Evolutionary conservation across 2,329 filamentous ascomycete species (phyloP).

Genomic region (Torrubiellomyces zombiae): DNA sequence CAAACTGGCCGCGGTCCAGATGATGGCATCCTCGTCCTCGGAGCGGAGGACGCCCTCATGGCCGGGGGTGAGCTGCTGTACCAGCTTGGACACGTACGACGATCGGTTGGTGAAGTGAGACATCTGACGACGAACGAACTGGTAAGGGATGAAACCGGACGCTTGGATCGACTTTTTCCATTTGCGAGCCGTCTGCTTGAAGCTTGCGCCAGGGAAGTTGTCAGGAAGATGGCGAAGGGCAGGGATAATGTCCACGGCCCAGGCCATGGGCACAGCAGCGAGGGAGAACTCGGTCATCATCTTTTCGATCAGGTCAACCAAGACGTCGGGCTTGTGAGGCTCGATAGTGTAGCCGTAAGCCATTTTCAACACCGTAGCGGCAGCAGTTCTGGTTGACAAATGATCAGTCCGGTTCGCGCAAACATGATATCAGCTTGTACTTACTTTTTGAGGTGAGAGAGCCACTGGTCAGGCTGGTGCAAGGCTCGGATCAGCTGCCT

Average conservation of each 20-base stretch:
- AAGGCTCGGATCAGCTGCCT: constrained; percentile 26
- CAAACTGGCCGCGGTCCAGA: constrained; percentile 1
- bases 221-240: constrained; percentile 13
- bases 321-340: constrained; percentile 11
- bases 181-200: constrained; percentile 12
- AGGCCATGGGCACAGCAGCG: constrained; percentile 13
- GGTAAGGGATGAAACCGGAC: constrained; percentile 12
- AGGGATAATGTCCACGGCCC: constrained; percentile 17
- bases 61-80: not conserved
- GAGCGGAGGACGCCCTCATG: not conserved
- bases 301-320: constrained; percentile 13
- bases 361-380: not conserved
- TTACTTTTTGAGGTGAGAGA: constrained; percentile 25
- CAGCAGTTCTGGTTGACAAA: not conserved
- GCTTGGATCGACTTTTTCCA: constrained; percentile 9
- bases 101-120: constrained; percentile 3
- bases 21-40: constrained; percentile 2
- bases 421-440: too few relatives aligned
- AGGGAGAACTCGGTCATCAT: constrained; percentile 13
- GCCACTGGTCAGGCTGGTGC: constrained; percentile 18
- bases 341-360: constrained; percentile 16
- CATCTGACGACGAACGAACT: constrained; percentile 14
- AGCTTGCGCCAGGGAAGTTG: constrained; percentile 13
- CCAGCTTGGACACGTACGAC: constrained; percentile 12
- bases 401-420: not conserved